Conservation (phyloP, 2,329 filamentous ascomycete genomes). For the Aspergillus fischeri region DNA sequence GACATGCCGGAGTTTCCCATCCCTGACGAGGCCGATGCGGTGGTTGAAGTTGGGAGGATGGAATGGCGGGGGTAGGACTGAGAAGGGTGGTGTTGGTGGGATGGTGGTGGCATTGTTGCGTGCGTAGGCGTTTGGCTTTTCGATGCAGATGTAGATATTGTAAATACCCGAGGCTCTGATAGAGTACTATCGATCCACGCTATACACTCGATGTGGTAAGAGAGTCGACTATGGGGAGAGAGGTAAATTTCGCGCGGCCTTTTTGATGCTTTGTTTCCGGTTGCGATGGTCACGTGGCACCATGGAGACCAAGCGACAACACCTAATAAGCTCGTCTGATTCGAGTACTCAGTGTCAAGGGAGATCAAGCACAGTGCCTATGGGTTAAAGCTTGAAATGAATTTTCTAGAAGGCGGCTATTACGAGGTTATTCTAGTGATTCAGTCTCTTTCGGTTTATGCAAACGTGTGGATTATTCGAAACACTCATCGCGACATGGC, state of each 20-base stretch:
- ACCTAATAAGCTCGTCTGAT: neutral
- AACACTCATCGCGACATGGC: neutral
- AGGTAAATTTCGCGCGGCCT: neutral
- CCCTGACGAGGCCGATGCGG: slow-evolving; percentile 8
- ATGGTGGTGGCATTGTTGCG: slow-evolving; percentile 23
- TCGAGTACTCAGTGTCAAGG: neutral
- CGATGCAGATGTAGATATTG: neutral
- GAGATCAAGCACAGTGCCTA: too few species aligned
- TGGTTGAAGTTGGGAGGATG: slow-evolving; percentile 24
- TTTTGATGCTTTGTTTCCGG: neutral
- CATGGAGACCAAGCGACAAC: neutral
- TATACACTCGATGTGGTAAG: neutral
- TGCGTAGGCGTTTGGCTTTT: slow-evolving; percentile 15
- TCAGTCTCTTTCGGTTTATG: neutral
- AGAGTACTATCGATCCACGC: too few species aligned
- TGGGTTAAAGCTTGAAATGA: neutral
- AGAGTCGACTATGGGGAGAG: neutral
- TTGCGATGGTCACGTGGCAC: neutral
- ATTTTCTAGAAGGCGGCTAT: neutral
- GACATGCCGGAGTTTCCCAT: slow-evolving; percentile 31
- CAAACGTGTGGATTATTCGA: slow-evolving; percentile 4
- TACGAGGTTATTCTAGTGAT: neutral
- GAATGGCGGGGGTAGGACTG: slow-evolving; percentile 27
- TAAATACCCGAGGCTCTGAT: neutral
- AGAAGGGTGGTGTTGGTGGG: slow-evolving; percentile 19